Evolutionary conservation across 352 stramenopile species (phyloP).

Genomic region (Pythium coloratum): DNA sequence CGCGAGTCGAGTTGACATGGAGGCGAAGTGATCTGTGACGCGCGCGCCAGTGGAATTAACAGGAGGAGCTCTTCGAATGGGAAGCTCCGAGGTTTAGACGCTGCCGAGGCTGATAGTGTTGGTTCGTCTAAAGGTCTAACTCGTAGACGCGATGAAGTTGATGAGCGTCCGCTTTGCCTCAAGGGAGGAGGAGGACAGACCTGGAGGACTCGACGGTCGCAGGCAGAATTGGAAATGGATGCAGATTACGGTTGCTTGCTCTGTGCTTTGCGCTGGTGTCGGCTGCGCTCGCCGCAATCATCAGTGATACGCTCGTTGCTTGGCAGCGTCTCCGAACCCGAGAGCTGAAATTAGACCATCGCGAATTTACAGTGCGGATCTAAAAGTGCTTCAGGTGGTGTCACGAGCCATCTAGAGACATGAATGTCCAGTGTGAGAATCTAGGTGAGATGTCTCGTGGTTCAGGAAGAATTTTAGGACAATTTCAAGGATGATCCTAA

Average conservation of each 20-base stretch:
- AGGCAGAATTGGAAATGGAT: conserved; percentile 1
- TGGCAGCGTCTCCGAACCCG: neutral
- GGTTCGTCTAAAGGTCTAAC: neutral
- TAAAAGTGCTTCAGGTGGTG: neutral
- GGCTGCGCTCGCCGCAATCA: neutral
- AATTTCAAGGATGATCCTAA: neutral
- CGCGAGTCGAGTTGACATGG: neutral
- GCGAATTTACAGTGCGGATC: neutral
- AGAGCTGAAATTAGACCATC: neutral
- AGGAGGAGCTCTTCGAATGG: neutral
- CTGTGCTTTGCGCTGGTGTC: neutral
- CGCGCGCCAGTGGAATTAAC: neutral
- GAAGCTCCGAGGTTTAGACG: neutral
- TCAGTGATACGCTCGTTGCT: neutral
- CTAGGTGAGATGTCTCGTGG: neutral
- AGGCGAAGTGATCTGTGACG: neutral
- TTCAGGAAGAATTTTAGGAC: too few species aligned
- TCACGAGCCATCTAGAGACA: conserved; percentile 1
- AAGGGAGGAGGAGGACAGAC: neutral
- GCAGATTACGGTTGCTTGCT: neutral
- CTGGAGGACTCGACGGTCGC: neutral
- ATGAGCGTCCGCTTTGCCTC: neutral
- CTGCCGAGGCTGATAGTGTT: neutral
- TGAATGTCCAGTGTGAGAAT: neutral
- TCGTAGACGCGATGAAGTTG: too few species aligned